Percentiles rank a stretch among this genome's conserved stretches.
These are phyloP conservation scores for Penicillium sp. DNA, from an alignment of 2,329 filamentous ascomycete species.

Conservation along the genomic window DNA sequence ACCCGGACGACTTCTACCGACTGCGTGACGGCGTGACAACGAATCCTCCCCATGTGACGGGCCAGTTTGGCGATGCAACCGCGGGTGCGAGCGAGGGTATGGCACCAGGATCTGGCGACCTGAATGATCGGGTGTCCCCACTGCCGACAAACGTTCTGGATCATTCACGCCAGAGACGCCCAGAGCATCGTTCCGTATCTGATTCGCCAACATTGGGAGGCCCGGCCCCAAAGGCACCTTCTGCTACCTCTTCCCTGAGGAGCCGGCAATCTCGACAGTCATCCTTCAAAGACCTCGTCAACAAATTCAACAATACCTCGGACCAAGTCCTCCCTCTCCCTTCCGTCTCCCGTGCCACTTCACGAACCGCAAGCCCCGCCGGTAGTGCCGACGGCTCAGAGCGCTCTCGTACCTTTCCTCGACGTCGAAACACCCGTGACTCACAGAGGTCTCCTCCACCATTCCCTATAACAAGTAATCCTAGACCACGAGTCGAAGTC, in stretches of 20 bases:
- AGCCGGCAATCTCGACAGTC: slow-evolving; percentile 59
- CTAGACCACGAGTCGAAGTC: slow-evolving; percentile 20
- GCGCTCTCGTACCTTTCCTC: slow-evolving; percentile 35
- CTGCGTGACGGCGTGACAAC: slow-evolving; percentile 45
- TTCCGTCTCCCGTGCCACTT: slow-evolving; percentile 35
- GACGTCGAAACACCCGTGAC: slow-evolving; percentile 26
- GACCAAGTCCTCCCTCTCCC: slow-evolving; percentile 51
- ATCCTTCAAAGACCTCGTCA: slow-evolving; percentile 81
- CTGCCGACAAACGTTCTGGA: slow-evolving; percentile 32
- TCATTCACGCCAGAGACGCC: slow-evolving; percentile 26
- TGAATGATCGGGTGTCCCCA: slow-evolving; percentile 27
- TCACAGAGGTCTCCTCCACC: slow-evolving; percentile 11
- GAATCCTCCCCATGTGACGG: slow-evolving; percentile 30
- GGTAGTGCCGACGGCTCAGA: slow-evolving; percentile 31
- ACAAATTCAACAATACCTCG: slow-evolving; percentile 72
- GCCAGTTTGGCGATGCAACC: slow-evolving; percentile 20
- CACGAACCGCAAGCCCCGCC: slow-evolving; percentile 41
- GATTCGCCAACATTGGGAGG: slow-evolving; percentile 31
- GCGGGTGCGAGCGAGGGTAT: slow-evolving; percentile 25
- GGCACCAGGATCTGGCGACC: slow-evolving; percentile 22
- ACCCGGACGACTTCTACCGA: slow-evolving; percentile 59
- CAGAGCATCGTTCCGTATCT: slow-evolving; percentile 38
- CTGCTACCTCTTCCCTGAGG: slow-evolving; percentile 26
- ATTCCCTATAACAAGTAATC: slow-evolving; percentile 16
- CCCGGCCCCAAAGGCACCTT: slow-evolving; percentile 19